phyloP scores from a whole-genome alignment of 106 monocot species.

The Dioscorea zingiberensis region DNA sequence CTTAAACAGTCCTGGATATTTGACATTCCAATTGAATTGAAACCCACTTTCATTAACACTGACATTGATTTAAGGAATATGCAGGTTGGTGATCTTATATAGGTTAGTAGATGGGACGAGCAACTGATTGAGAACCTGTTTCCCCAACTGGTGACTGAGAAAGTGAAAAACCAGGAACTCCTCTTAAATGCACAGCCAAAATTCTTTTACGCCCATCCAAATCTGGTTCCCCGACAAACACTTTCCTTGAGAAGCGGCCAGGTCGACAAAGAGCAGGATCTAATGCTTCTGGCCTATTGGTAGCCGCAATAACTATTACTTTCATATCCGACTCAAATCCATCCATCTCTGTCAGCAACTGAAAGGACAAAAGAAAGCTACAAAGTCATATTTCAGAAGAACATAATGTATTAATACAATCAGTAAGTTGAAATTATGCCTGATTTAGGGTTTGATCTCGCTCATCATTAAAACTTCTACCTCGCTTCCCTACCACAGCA shows the following conservation, averaged over 20 bases:
- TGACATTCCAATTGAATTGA: too few species aligned
- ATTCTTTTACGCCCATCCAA: slow-evolving; percentile 79
- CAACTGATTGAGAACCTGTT: slow-evolving; percentile 48
- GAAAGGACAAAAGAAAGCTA: slow-evolving; percentile 10
- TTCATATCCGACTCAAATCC: slow-evolving; percentile 82
- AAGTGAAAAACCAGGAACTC: too few species aligned
- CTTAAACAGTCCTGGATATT: too few species aligned
- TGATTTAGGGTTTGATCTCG: slow-evolving; percentile 94
- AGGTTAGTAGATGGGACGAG: slow-evolving; percentile 72
- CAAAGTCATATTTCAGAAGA: background rate
- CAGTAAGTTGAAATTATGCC: slow-evolving; percentile 22
- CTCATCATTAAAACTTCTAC: slow-evolving; percentile 87
- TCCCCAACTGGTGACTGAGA: slow-evolving; percentile 81
- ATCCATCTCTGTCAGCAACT: slow-evolving; percentile 97
- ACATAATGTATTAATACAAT: background rate
- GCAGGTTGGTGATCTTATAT: too few species aligned
- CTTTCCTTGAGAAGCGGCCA: slow-evolving; percentile 93
- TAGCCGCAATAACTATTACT: slow-evolving; percentile 93
- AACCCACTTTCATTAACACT: too few species aligned
- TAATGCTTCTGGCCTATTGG: slow-evolving; percentile 88
- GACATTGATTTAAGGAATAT: too few species aligned
- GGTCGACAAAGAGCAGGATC: slow-evolving; percentile 86
- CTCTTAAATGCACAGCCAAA: slow-evolving; percentile 71
- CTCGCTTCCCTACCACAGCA: slow-evolving; percentile 91
- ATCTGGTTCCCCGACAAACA: slow-evolving; percentile 87